Percentiles rank a stretch among this genome's conserved stretches.
phyloP scores from a whole-genome alignment of 371 early-diverging fungal species.

The Coemansia sp. region DNA sequence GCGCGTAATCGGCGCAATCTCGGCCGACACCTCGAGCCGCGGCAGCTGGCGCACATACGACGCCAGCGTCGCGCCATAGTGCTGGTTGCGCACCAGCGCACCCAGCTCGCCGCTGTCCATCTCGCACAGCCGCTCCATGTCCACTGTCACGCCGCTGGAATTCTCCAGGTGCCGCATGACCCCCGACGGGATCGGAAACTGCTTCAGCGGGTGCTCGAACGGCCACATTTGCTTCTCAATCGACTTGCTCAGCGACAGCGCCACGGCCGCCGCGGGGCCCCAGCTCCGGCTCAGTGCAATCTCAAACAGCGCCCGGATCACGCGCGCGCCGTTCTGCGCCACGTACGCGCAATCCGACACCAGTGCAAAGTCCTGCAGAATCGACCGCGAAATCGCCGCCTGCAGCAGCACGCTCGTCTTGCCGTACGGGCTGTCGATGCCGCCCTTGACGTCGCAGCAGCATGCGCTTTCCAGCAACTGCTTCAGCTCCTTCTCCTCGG shows the following conservation, averaged over 20 bases:
- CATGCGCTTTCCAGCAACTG: conserved; percentile 65
- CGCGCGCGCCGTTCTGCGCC: conserved; percentile 89
- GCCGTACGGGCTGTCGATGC: conserved; percentile 70
- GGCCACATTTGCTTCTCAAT: conserved; percentile 94
- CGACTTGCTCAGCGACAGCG: conserved; percentile 84
- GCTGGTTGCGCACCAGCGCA: conserved; percentile 74
- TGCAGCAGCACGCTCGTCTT: conserved; percentile 95
- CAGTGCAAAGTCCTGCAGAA: conserved; percentile 87
- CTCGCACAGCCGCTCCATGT: conserved; percentile 75
- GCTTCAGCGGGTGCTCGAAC: conserved; percentile 88
- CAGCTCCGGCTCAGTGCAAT: conserved; percentile 88
- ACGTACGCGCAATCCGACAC: conserved; percentile 92
- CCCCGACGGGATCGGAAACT: conserved; percentile 75
- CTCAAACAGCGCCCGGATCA: conserved; percentile 95
- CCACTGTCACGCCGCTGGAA: conserved; percentile 54
- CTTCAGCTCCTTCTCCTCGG: conserved; percentile 80
- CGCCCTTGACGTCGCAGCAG: conserved; percentile 83
- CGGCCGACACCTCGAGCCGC: conserved; percentile 69
- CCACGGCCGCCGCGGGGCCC: conserved; percentile 79
- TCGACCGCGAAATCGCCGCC: conserved; percentile 74
- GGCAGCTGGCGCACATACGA: conserved; percentile 86
- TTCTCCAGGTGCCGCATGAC: conserved; percentile 75
- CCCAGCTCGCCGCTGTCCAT: conserved; percentile 86
- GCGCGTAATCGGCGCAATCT: conserved; percentile 89
- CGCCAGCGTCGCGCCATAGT: conserved; percentile 74